Evolutionary conservation across 495 filamentous ascomycete species (phyloP), one percentile per base, ranked within the genome.

Genomic region (Tetracladium setigerum): DNA sequence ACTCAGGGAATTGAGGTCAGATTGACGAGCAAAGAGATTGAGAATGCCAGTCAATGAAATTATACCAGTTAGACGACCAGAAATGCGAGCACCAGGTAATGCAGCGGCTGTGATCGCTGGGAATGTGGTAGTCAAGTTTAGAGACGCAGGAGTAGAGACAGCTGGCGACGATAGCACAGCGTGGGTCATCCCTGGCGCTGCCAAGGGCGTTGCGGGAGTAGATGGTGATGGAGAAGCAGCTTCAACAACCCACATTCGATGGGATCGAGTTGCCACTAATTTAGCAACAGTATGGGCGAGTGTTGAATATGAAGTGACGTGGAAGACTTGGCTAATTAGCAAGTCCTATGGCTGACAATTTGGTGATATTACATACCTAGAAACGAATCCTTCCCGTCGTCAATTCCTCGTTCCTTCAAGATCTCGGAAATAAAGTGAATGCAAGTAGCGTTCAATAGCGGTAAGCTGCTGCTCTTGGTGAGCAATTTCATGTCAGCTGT

Each of bases 351-450:
- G n/a, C n/a, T n/a, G n/a, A n/a, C n/a, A n/a, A n/a, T n/a, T n/a
- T n/a, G n/a, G n/a, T n/a, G n/a, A n/a, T n/a, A n/a, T n/a, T 22
- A 36, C 39, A 27, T 46, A 58, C 55, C 55, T 0, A 94, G 92
- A 63, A 87, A 96, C 0, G 89, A 91, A 62, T 98, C 92, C 60
- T 94, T 84, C 60, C 92, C 92, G 58, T 92, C 84, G 46, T 84
- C 79, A 55, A 95, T 67, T 32, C 92, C 92, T 31, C 89, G 80
- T 47, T 95, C 94, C 31, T 84, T 88, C 36, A 98, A 74, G 56
- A 98, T 96, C 40, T 96, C 85, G 9, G 87, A 89, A 61, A 97
- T 87, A 60, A 98, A 98, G 63, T 96, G 89, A 56, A 91, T 87
- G 70, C 92, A 98, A 5, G 86, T 85, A 46, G 82, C 81, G 48